These are phyloP conservation scores for Zymoseptoria ardabiliae DNA, from an alignment of 2,329 filamentous ascomycete genomes.

Conservation along the genomic window DNA sequence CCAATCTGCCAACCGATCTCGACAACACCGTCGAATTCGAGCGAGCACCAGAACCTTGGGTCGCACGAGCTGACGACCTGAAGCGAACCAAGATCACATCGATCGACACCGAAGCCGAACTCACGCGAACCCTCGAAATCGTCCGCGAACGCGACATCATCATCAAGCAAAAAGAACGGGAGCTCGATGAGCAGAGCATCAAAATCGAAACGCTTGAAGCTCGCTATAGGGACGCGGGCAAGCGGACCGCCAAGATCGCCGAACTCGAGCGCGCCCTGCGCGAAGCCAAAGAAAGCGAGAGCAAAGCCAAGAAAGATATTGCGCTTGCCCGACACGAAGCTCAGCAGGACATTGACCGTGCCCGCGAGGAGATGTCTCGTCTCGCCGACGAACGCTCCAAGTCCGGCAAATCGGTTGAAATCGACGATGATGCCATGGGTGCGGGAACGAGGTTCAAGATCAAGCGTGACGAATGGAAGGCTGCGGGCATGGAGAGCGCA, in stretches of 20 bases:
- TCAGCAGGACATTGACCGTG: constrained; percentile 22
- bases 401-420: constrained; percentile 49
- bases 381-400: constrained; percentile 19
- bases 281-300: constrained; percentile 41
- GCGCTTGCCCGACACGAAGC: constrained; percentile 19
- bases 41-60: constrained; percentile 69
- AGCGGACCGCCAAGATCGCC: constrained; percentile 63
- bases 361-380: constrained; percentile 24
- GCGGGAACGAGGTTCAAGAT: constrained; percentile 63
- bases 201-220: constrained; percentile 90
- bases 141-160: constrained; percentile 63
- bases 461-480: constrained; percentile 65
- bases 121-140: constrained; percentile 71
- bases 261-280: constrained; percentile 48
- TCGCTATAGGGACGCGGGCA: constrained; percentile 73
- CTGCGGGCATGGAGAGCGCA: constrained; percentile 53
- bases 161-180: constrained; percentile 55
- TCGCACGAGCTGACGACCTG: constrained; percentile 70
- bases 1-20: constrained; percentile 47
- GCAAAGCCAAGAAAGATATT: constrained; percentile 42
- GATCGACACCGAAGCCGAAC: constrained; percentile 76
- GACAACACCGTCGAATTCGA: constrained; percentile 54
- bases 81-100: constrained; percentile 74
- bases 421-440: constrained; percentile 59
- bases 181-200: constrained; percentile 77